Evolutionary conservation across 768 basidiomycete species (phyloP), one percentile per base, ranked within the genome.

Genomic region (Hericium alpestre): DNA sequence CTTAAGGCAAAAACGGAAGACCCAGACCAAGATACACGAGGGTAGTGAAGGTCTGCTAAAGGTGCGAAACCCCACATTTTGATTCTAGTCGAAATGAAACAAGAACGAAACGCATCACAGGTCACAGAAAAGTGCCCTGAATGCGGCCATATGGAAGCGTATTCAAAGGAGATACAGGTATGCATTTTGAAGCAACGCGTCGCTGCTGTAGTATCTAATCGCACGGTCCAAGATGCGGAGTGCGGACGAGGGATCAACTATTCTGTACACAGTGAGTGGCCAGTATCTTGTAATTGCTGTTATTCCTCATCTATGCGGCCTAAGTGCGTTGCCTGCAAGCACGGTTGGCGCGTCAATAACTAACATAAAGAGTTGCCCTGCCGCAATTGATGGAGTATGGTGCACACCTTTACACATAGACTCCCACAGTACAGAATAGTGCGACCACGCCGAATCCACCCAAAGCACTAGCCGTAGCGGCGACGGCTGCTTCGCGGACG

Each of bases 221-320:
- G 13, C 20, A 18, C 22, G 49, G 38, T 38, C 18, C 41, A 67
- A 90, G 88, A 74, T 90, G 68, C 82, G 93, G 52, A 90, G 90
- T 62, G 93, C 91, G 40, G 93, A 95, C 70, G 93, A 95, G 76
- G 93, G 93, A 3, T 90, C 90, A 37, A 96, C 93, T 12, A 84
- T 94, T 64, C 85, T 95, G 69, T 96, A 94, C 70, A 91, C 86
- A n/a, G 93, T 93, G 67, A 59, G 87, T 76, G 37, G 60, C 20
- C 39, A 41, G n/a, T 11, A 51, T 51, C 46, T 32, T 54, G n/a
- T 37, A 40, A 27, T 46, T 7, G 23, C 50, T 48, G 43, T 53
- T 60, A 62, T 65, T 56, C 59, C 27, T 23, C 32, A 32, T 32
- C 32, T 10, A 20, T n/a, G 23, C 58, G 57, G 38, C 9, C 57